A percentile compares a stretch with the other conserved stretches of the same genome.
Evolutionary conservation across 2,329 filamentous ascomycete species (phyloP).

Genomic region (Graphilbum sp.): DNA sequence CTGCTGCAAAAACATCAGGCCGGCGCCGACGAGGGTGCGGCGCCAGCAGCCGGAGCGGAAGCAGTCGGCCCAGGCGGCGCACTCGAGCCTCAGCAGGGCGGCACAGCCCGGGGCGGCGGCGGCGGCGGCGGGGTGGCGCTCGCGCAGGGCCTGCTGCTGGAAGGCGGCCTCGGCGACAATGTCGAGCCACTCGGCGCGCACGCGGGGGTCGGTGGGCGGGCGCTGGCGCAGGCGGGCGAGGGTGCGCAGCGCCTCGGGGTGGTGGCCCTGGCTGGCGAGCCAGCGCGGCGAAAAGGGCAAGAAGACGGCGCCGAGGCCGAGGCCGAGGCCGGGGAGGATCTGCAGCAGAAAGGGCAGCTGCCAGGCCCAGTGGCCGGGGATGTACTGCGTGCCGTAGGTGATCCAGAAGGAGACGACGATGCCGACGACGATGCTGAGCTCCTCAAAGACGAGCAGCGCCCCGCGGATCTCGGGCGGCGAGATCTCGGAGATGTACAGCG

Average conservation of each 20-base stretch:
- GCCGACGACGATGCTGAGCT: constrained; percentile 14
- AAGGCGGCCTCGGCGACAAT: not conserved
- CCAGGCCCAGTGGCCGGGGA: constrained; percentile 34
- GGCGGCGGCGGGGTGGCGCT: too few relatives aligned
- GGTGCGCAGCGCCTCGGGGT: constrained; percentile 6
- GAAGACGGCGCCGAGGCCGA: constrained; percentile 33
- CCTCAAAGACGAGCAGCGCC: constrained; percentile 1
- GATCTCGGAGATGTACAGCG: constrained; percentile 6
- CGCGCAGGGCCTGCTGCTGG: not conserved
- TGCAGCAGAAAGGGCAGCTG: constrained; percentile 29
- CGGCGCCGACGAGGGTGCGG: not conserved
- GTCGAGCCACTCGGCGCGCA: not conserved
- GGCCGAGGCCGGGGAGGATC: constrained; percentile 30
- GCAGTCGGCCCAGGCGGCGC: not conserved
- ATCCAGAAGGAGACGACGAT: constrained; percentile 26
- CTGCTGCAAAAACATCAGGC: not conserved
- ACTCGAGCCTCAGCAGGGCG: not conserved
- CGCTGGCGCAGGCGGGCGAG: constrained; percentile 8
- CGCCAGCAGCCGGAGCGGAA: not conserved
- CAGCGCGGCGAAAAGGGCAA: constrained; percentile 42
- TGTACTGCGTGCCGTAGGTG: constrained; percentile 19
- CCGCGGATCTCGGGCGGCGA: constrained; percentile 5
- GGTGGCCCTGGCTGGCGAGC: constrained; percentile 23
- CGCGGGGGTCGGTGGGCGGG: constrained; percentile 1
- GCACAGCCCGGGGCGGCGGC: not conserved